Base-by-base conservation (phyloP, 2,329 filamentous ascomycete genomes). In the Botrytis squamosa region DNA sequence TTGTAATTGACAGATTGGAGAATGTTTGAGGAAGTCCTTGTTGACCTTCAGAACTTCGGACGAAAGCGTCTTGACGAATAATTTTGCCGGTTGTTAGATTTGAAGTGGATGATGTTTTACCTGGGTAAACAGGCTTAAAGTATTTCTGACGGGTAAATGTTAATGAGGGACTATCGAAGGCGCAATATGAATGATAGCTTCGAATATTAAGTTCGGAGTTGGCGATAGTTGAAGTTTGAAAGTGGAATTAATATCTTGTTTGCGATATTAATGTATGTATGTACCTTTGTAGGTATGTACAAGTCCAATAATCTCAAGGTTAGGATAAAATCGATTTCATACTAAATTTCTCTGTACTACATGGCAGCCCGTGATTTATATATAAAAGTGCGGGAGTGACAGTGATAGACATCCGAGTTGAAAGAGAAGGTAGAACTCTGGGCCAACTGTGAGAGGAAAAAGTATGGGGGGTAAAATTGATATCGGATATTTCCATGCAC, bases 351-450 rank as follows among this genome's bases (percentile, higher is more conserved):
- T 73, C 70, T 76, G 71, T 77, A 70, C 73, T 78, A 78, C 79
- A 79, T 77, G 72, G 74, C 74, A 77, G 70, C 75, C 74, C 75
- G 74, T 76, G 75, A 77, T 78, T 71, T 60, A 73, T 57, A 70
- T 62, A 69, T 73, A 72, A 69, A 65, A 69, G 68, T 74, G 63
- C 75, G 68, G 29, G 49, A 9, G 36, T 68, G 36, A 57, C 20
- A 33, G 16, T 33, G 49, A 72, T 75, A 76, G 76, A 77, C 74
- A 76, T 79, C 63, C 76, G 75, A 60, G 52, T 73, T 75, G 71
- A 74, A 22, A 9, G 36, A 40, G 36, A 40, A 40, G 6, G 7
- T 72, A 29, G 42, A 72, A 52, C 5, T 38, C 36, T 59, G 49
- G 22, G 63, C 67, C 70, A 68, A 68, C 57, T 73, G 64, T 73